Evolutionary conservation across 1,284 basidiomycete species (phyloP).

Genomic region (Cutaneotrichosporon cutaneum): DNA sequence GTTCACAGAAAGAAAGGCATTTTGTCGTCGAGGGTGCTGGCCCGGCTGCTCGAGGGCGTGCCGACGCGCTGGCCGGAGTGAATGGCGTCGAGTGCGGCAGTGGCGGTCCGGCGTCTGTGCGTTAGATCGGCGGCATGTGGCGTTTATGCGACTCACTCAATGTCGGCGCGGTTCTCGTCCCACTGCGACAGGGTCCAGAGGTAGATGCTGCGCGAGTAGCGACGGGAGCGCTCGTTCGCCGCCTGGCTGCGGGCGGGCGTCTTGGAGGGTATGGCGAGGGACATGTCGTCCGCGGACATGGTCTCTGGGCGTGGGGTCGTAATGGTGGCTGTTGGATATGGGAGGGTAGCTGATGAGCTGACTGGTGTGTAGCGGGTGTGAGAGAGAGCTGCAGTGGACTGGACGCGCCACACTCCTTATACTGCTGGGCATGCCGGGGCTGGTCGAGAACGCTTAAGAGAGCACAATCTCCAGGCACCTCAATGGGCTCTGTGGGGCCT

Average conservation of each 20-base stretch:
- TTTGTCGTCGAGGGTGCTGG: neutral
- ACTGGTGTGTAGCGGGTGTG: too few relatives aligned
- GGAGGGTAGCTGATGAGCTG: neutral
- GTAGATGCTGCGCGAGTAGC: slow-evolving; percentile 22
- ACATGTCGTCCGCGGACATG: neutral
- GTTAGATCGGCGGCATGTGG: neutral
- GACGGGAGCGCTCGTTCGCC: neutral
- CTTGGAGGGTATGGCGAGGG: neutral
- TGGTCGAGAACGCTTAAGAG: too few relatives aligned
- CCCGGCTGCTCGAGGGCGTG: neutral
- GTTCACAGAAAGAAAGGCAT: neutral
- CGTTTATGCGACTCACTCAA: slow-evolving; percentile 20
- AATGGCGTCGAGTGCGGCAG: slow-evolving; percentile 12
- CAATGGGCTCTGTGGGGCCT: too few relatives aligned
- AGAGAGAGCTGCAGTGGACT: too few relatives aligned
- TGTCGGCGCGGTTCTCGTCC: slow-evolving; percentile 15
- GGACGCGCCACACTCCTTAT: too few relatives aligned
- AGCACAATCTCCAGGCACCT: too few relatives aligned
- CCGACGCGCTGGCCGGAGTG: neutral
- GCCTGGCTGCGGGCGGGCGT: neutral
- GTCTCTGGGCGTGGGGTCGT: neutral
- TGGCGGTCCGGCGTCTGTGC: slow-evolving; percentile 10
- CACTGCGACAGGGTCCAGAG: slow-evolving; percentile 20
- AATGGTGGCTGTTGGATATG: neutral
- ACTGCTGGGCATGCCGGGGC: too few relatives aligned